phyloP scores from a whole-genome alignment of 2,329 filamentous ascomycete genomes.

The Stachybotrys elegans region DNA sequence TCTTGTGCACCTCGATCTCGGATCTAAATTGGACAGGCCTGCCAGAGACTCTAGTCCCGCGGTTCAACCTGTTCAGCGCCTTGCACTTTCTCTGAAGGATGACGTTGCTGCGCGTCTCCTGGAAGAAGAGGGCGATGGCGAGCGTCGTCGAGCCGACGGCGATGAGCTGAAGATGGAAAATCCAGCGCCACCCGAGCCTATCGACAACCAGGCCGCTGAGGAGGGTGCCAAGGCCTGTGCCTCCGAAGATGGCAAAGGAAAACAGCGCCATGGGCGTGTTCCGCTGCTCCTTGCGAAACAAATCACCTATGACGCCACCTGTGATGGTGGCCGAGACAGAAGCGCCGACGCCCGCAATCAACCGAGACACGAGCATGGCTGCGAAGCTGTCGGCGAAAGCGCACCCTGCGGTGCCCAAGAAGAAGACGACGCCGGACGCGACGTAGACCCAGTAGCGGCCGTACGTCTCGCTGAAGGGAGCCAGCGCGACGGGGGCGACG shows the following conservation, averaged over 20 bases:
- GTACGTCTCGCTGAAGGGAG: not conserved
- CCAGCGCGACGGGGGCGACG: not conserved
- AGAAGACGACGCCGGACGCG: not conserved
- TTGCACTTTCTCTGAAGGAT: conserved; percentile 56
- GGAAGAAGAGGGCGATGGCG: conserved; percentile 53
- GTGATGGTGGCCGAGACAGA: not conserved
- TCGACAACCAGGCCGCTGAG: conserved; percentile 55
- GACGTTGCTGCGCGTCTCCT: conserved; percentile 66
- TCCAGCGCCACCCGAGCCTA: conserved; percentile 57
- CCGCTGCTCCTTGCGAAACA: conserved; percentile 20
- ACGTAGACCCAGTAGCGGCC: not conserved
- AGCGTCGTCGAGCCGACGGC: conserved; percentile 47
- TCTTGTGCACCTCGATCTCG: conserved; percentile 9
- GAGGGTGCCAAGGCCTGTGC: conserved; percentile 59
- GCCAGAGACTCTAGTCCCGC: not conserved
- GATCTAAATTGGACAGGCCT: conserved; percentile 6
- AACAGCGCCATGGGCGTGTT: not conserved
- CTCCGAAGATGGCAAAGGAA: conserved; percentile 47
- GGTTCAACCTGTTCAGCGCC: conserved; percentile 45
- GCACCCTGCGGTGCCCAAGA: not conserved
- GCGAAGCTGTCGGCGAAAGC: not conserved
- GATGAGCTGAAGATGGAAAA: conserved; percentile 65
- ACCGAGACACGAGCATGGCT: not conserved
- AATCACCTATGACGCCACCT: not conserved
- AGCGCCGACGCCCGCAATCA: not conserved